Percentiles rank a stretch among this genome's conserved stretches.
Evolutionary conservation across 1,139 yeast genomes (phyloP).

Genomic region (Blastobotrys serpentis): DNA sequence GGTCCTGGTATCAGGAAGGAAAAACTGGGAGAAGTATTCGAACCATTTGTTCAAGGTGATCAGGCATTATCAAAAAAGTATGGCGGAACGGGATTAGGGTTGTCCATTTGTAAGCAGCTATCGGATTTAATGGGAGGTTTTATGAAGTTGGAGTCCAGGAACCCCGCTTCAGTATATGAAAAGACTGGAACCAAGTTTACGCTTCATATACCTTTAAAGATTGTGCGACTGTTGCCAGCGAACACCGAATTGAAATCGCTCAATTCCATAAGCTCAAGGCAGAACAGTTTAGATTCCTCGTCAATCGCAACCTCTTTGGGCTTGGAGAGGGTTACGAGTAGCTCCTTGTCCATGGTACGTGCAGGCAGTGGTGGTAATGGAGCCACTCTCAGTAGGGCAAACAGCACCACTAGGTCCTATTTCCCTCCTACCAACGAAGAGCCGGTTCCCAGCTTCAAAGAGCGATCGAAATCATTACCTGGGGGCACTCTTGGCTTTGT

Average conservation of each 20-base stretch:
- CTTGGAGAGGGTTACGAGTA: slow-evolving; percentile 4
- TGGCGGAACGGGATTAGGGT: slow-evolving; percentile 95
- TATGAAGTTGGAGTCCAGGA: slow-evolving; percentile 57
- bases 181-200: slow-evolving; percentile 76
- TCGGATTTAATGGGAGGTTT: slow-evolving; percentile 76
- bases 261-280: slow-evolving; percentile 6
- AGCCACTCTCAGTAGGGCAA: background rate
- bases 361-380: background rate
- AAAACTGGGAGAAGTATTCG: slow-evolving; percentile 79
- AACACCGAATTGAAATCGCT: background rate
- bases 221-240: slow-evolving; percentile 24
- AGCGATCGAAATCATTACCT: slow-evolving; percentile 4
- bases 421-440: slow-evolving; percentile 1
- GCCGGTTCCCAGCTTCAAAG: background rate
- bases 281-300: slow-evolving; percentile 9
- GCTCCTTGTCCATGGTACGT: background rate
- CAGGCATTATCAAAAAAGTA: slow-evolving; percentile 87
- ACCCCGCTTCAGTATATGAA: background rate
- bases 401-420: background rate
- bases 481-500: background rate
- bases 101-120: slow-evolving; percentile 87
- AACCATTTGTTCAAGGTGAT: slow-evolving; percentile 96
- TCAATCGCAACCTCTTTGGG: background rate
- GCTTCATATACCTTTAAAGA: slow-evolving; percentile 60
- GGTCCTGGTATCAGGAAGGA: slow-evolving; percentile 89